Percentiles rank a stretch among this genome's conserved stretches.
phyloP scores from a whole-genome alignment of 1,284 basidiomycete genomes.

The Leccinum subspadiceum region DNA sequence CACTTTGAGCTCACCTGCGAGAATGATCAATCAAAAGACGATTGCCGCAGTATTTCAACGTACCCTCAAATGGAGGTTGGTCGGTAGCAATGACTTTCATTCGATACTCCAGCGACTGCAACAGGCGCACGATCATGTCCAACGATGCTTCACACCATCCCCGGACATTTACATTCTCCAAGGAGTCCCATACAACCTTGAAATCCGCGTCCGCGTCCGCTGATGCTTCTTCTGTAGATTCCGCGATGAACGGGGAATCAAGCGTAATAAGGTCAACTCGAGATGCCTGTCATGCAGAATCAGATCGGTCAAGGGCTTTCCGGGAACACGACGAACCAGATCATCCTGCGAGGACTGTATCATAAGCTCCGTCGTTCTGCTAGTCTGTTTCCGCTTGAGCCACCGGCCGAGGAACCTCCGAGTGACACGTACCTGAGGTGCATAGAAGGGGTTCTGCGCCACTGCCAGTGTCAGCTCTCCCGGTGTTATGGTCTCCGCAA shows the following conservation, averaged over 20 bases:
- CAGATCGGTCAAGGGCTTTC: slow-evolving; percentile 8
- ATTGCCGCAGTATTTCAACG: slow-evolving; percentile 13
- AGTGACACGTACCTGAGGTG: slow-evolving; percentile 23
- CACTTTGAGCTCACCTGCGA: slow-evolving; percentile 64
- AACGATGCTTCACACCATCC: slow-evolving; percentile 65
- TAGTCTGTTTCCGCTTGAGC: slow-evolving; percentile 16
- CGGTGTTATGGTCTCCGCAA: slow-evolving; percentile 47
- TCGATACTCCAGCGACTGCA: slow-evolving; percentile 48
- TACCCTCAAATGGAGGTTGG: slow-evolving; percentile 59
- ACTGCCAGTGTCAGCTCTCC: slow-evolving; percentile 57
- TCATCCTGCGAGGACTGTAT: slow-evolving; percentile 14
- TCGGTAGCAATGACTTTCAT: slow-evolving; percentile 54
- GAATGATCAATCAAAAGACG: slow-evolving; percentile 7
- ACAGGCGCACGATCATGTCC: slow-evolving; percentile 47
- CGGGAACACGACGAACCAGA: slow-evolving; percentile 19
- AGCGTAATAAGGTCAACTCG: slow-evolving; percentile 63
- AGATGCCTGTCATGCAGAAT: slow-evolving; percentile 33
- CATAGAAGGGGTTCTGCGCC: slow-evolving; percentile 17
- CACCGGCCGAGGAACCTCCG: background rate
- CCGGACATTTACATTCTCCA: slow-evolving; percentile 45
- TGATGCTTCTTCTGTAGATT: slow-evolving; percentile 32
- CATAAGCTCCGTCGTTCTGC: slow-evolving; percentile 1
- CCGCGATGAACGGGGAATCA: slow-evolving; percentile 63
- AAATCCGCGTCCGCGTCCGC: slow-evolving; percentile 40
- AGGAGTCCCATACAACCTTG: slow-evolving; percentile 51